Base-by-base conservation (phyloP, 768 basidiomycete genomes). In the Pulveroboletus sp. region DNA sequence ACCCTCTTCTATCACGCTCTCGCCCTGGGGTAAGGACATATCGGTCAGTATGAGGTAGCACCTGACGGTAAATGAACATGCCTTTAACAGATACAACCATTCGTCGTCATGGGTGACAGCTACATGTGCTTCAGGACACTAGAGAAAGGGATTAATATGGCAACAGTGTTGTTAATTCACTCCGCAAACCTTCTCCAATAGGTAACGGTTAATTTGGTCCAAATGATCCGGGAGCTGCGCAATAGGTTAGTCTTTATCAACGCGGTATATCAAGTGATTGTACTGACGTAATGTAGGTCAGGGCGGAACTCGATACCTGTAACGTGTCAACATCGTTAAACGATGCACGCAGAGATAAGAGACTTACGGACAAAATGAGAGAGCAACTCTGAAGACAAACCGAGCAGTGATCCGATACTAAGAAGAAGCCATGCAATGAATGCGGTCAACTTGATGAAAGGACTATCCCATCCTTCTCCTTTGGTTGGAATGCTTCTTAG, bases 61-160 rank as follows among this genome's bases (percentile, higher is more conserved):
- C 8, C 13, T 12, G 22, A 38, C 13, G 2, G 4, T 2, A 10
- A 17, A 1, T 9, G 22, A 27, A 4, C 19, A n/a, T 17, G 32
- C 53, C 42, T 47, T 14, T 6, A 54, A 13, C 45, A 56, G 50
- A 17, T 36, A 16, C 10, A 50, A 14, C 55, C 55, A 56, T 11
- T 50, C 26, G 7, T 42, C 31, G 10, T 56, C 55, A 7, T 56
- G 55, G 1, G 49, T 50, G 8, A 56, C 31, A 4, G 49, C 53
- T 16, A 54, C 40, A 19, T 11, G 12, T 26, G 32, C 53, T 14
- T 6, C 3, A 14, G 22, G 22, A 47, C 44, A 36, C 53, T 56
- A 12, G 13, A 1, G 1, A 12, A 30, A 17, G 12, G 1, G 1
- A 27, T 38, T 5, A 24, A 23, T 43, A 4, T 20, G 10, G 6